A percentile compares a stretch with the other conserved stretches of the same genome.
Evolutionary conservation across 139 green algal genomes (phyloP).

Genomic region (Picochlorum sp.): DNA sequence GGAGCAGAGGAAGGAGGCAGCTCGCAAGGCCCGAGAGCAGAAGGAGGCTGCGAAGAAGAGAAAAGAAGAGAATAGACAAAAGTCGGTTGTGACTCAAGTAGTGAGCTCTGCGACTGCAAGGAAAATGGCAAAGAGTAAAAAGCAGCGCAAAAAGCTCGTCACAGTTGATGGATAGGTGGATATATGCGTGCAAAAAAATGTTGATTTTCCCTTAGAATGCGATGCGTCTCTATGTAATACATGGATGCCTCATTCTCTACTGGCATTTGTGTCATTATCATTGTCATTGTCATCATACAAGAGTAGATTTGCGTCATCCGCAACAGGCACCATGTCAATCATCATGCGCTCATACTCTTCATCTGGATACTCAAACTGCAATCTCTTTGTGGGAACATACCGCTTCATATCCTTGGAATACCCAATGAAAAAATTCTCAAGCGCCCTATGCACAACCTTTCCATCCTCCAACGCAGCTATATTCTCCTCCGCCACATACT

Average conservation of each 20-base stretch:
- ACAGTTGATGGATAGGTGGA: constrained; percentile 15
- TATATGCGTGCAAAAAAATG: too few species aligned
- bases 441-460: constrained; percentile 16
- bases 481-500: constrained; percentile 31
- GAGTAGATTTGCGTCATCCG: constrained; percentile 14
- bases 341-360: constrained; percentile 1
- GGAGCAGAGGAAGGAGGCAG: constrained; percentile 20
- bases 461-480: constrained; percentile 11
- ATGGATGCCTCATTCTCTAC: neutral
- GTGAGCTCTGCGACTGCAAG: constrained; percentile 39
- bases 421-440: constrained; percentile 23
- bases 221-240: neutral
- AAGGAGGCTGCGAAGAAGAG: constrained; percentile 29
- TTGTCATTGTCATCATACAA: neutral
- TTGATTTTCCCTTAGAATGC: too few species aligned
- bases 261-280: neutral
- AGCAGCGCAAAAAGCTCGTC: constrained; percentile 37
- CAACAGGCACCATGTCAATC: neutral
- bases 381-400: constrained; percentile 21
- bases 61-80: constrained; percentile 40
- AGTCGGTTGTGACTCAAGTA: constrained; percentile 21
- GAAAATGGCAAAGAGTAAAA: constrained; percentile 61
- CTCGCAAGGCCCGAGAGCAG: constrained; percentile 20
- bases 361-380: constrained; percentile 24
- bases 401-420: constrained; percentile 6